A percentile compares a stretch with the other conserved stretches of the same genome.
These are phyloP conservation scores for Pythium phragmiticola DNA, from an alignment of 352 stramenopile species.

Conservation along the genomic window DNA sequence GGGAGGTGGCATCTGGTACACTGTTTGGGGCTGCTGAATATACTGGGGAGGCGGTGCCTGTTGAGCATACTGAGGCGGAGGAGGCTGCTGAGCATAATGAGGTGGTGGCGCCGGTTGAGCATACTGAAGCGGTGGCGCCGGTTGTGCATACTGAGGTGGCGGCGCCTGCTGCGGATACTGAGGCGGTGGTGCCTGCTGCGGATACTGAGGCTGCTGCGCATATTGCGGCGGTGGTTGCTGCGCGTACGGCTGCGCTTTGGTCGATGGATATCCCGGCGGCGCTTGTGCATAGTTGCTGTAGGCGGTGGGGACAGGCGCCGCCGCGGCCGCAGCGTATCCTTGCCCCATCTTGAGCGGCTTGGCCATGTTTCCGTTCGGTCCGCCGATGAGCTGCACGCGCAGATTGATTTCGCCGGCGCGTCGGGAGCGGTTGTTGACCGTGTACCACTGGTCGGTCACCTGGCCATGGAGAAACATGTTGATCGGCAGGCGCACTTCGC, in stretches of 20 bases:
- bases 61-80: slow-evolving; percentile 6
- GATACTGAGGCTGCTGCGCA: slow-evolving; percentile 15
- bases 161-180: slow-evolving; percentile 16
- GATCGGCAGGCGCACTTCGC: slow-evolving; percentile 64
- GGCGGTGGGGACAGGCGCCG: not conserved
- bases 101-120: slow-evolving; percentile 5
- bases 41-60: slow-evolving; percentile 13
- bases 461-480: slow-evolving; percentile 70
- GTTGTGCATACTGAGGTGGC: slow-evolving; percentile 16
- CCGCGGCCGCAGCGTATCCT: not conserved
- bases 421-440: slow-evolving; percentile 63
- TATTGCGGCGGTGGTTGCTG: slow-evolving; percentile 15
- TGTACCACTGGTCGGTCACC: slow-evolving; percentile 80
- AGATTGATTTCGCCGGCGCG: slow-evolving; percentile 79
- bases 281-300: not conserved
- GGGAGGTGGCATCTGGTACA: slow-evolving; percentile 14
- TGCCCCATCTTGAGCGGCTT: slow-evolving; percentile 11
- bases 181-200: slow-evolving; percentile 12
- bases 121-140: slow-evolving; percentile 12
- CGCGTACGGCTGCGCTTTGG: slow-evolving; percentile 6
- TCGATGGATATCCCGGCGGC: not conserved
- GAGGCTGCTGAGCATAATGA: slow-evolving; percentile 9
- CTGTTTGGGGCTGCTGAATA: slow-evolving; percentile 3
- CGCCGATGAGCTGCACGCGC: slow-evolving; percentile 62
- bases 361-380: not conserved